Conservation (phyloP, 2,329 filamentous ascomycete genomes). For the Alternaria conjuncta region DNA sequence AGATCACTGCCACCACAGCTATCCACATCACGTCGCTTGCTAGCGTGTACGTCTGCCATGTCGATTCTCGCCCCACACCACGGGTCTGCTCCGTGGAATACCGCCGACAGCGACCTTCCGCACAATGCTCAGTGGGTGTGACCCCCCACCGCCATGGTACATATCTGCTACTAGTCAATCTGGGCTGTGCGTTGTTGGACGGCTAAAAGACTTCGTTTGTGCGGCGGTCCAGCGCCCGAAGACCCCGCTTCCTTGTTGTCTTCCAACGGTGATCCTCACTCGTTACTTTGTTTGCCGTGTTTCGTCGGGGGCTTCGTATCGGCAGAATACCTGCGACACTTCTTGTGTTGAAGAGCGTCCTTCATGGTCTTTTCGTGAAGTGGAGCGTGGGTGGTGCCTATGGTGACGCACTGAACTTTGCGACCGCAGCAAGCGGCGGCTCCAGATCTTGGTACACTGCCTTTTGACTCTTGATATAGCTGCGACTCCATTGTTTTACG, state of each 20-base stretch:
- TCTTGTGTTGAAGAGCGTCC: not conserved
- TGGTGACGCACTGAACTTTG: constrained; percentile 1
- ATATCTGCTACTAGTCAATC: constrained; percentile 3
- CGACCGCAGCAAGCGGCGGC: constrained; percentile 3
- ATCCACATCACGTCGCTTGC: not conserved
- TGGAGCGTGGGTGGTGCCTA: not conserved
- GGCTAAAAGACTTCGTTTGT: constrained; percentile 17
- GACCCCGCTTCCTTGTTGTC: constrained; percentile 9
- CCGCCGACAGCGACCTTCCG: constrained; percentile 6
- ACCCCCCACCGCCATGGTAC: constrained; percentile 9
- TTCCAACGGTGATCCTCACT: not conserved
- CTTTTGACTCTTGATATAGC: constrained; percentile 1
- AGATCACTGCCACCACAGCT: constrained; percentile 15
- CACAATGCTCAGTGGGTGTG: constrained; percentile 3
- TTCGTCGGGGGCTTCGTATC: not conserved
- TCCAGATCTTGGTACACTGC: constrained; percentile 2
- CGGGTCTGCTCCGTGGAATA: not conserved
- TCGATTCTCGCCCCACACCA: constrained; percentile 10
- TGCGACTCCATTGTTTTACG: not conserved
- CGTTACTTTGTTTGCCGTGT: not conserved
- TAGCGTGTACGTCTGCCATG: not conserved
- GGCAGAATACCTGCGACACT: not conserved
- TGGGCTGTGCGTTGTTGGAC: constrained; percentile 16
- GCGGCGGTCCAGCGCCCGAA: not conserved
- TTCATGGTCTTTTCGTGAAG: not conserved